Evolutionary conservation across 208 protist genomes (phyloP).

Genomic region (Trypanosoma boissoni): DNA sequence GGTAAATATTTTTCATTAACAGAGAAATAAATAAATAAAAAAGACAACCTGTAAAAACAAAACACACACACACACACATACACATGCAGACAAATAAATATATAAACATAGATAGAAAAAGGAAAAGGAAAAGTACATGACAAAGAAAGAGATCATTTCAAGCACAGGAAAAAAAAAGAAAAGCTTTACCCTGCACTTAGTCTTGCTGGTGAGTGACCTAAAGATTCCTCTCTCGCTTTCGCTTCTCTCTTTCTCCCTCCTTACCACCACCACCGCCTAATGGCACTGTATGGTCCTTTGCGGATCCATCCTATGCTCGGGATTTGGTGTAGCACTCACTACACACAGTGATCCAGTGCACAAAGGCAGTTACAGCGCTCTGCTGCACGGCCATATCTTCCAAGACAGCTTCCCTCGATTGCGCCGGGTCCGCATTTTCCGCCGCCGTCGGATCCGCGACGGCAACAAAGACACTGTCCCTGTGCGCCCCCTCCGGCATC

Average conservation of each 20-base stretch:
- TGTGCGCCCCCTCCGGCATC: slow-evolving; percentile 25
- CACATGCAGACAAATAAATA: slow-evolving; percentile 20
- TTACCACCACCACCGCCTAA: too few species aligned
- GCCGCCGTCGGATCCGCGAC: slow-evolving; percentile 8
- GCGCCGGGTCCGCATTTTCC: slow-evolving; percentile 6
- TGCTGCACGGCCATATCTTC: slow-evolving; percentile 24
- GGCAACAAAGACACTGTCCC: slow-evolving; percentile 20
- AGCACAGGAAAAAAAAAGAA: background rate
- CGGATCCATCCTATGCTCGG: too few species aligned
- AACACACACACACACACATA: background rate
- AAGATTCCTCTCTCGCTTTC: background rate
- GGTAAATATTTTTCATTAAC: too few species aligned
- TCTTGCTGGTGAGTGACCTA: background rate
- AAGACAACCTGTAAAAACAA: slow-evolving; percentile 4
- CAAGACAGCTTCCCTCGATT: background rate
- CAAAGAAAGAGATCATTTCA: background rate
- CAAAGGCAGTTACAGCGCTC: slow-evolving; percentile 27
- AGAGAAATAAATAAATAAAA: slow-evolving; percentile 21
- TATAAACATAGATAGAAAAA: slow-evolving; percentile 12
- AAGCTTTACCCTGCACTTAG: background rate
- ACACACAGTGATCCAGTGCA: slow-evolving; percentile 71
- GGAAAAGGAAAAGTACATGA: slow-evolving; percentile 3
- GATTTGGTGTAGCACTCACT: slow-evolving; percentile 36
- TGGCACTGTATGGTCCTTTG: too few species aligned
- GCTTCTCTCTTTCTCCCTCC: too few species aligned